Percentiles rank a stretch among this genome's conserved stretches.
These are phyloP conservation scores for Carex sylvatica DNA, from an alignment of 202 grass and related monocot species.

Conservation along the genomic window DNA sequence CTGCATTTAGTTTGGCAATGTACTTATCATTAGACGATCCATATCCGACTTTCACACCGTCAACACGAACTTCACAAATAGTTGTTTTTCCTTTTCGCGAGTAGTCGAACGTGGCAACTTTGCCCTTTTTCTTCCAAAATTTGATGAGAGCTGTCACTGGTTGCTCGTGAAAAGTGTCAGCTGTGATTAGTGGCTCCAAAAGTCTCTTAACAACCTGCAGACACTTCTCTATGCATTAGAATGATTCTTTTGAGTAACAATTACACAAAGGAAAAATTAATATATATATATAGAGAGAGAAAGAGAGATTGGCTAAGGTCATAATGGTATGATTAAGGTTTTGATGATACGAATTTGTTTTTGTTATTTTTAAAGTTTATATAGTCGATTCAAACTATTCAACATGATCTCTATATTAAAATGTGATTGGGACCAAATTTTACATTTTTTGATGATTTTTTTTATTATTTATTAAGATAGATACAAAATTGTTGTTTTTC, in stretches of 20 bases:
- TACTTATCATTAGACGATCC: conserved; percentile 56
- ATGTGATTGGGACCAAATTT: no score
- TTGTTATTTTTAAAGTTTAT: no score
- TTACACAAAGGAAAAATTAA: neutral
- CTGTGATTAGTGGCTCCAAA: conserved; percentile 79
- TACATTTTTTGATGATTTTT: no score
- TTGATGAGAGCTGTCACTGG: conserved; percentile 37
- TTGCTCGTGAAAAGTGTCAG: conserved; percentile 36
- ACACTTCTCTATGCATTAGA: neutral
- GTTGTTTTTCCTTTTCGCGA: conserved; percentile 46
- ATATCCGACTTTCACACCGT: conserved; percentile 42
- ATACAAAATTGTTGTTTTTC: no score
- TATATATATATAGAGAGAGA: no score
- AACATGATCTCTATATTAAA: no score
- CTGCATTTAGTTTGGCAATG: conserved; percentile 77
- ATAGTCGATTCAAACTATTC: no score
- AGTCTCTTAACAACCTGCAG: conserved; percentile 52
- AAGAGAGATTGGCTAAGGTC: no score
- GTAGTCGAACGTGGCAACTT: conserved; percentile 39
- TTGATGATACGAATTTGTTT: no score
- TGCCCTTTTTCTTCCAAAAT: conserved; percentile 73
- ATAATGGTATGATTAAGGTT: no score
- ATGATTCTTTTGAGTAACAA: neutral
- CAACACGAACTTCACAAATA: conserved; percentile 51
- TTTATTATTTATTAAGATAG: no score